Evolutionary conservation across 2,329 filamentous ascomycete genomes (phyloP), one percentile per base, ranked within the genome.

Genomic region (Cladophialophora bantiana): DNA sequence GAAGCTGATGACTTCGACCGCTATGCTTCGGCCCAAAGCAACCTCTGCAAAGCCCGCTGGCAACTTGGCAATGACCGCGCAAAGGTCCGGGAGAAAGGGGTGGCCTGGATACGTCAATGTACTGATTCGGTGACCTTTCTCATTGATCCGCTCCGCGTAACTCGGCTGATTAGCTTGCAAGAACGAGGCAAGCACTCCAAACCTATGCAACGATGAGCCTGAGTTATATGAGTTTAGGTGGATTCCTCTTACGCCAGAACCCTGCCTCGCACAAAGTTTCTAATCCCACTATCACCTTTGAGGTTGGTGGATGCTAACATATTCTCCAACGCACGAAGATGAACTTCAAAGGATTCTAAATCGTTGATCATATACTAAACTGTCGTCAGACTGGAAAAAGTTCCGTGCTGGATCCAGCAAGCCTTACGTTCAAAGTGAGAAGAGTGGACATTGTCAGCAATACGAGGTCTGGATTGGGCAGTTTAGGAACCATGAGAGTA

Each of bases 341-440:
- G 66, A 13, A 68, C 62, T 35, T 65, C 45, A 48, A 68, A 68
- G 4, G 66, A 57, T 31, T 62, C 58, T 15, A 62, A 12, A 26
- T 68, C 66, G 54, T 68, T 65, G 35, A 68, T 68, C 66, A 68
- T 68, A 26, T 68, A 68, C 66, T 68, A 55, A 12, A 20, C 4
- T 10, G 10, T 34, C 53, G 35, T 56, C 53, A 56, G 53, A 31
- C 40, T 42, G 40, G 15, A 34, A 2, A 1, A 36, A 18, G 32
- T n/a, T 56, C n/a, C 12, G 10, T 34, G 26, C 7, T 18, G 9
- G 34, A 10, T 9, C 32, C 40, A 42, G n/a, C n/a, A 31, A 38
- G 15, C 32, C 66, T 64, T 38, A 68, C 66, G 38, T 68, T 68
- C 36, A 68, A 56, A 2, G 66, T 68, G 35, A 68, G 35, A 35